Percentiles rank a stretch among this genome's conserved stretches.
phyloP scores from a whole-genome alignment of 164 flowering plant genomes.

The Stephania yunnanensis region DNA sequence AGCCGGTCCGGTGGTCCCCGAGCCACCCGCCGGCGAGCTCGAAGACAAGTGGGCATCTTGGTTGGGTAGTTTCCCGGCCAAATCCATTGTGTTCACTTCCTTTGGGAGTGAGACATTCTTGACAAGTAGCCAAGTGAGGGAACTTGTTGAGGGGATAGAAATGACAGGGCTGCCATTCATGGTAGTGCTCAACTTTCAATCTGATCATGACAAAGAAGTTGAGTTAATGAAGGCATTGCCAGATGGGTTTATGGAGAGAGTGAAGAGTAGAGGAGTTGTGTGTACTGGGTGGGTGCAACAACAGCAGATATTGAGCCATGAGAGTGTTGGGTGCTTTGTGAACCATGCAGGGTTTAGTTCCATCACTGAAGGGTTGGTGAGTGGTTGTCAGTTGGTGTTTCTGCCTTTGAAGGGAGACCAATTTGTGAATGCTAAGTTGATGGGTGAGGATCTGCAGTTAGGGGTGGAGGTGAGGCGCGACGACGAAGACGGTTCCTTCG shows the following conservation, averaged over 20 bases:
- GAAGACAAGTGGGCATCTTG: too few species aligned
- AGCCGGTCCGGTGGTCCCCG: too few species aligned
- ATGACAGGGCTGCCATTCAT: too few species aligned
- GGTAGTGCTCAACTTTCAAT: too few species aligned
- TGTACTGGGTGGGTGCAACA: constrained; percentile 23
- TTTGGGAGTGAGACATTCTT: too few species aligned
- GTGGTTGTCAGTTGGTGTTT: constrained; percentile 10
- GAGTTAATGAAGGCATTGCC: constrained; percentile 1
- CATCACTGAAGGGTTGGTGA: constrained; percentile 9
- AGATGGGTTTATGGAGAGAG: constrained; percentile 16
- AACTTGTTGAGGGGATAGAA: too few species aligned
- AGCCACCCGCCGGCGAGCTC: too few species aligned
- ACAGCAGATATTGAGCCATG: constrained; percentile 9
- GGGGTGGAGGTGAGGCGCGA: constrained; percentile 11
- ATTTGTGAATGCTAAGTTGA: constrained; percentile 7
- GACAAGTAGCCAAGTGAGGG: too few species aligned
- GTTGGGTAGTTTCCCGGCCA: too few species aligned
- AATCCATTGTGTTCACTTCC: too few species aligned
- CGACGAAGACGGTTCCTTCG: constrained; percentile 12
- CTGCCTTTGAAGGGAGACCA: constrained; percentile 15
- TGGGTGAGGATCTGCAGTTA: constrained; percentile 3
- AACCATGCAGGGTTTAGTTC: constrained; percentile 13
- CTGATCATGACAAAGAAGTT: too few species aligned
- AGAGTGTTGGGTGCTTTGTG: constrained; percentile 12
- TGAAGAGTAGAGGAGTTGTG: constrained; percentile 16